These are phyloP conservation scores for Umbelopsis sp. DNA, from an alignment of 371 early-diverging fungal species.

Conservation along the genomic window DNA sequence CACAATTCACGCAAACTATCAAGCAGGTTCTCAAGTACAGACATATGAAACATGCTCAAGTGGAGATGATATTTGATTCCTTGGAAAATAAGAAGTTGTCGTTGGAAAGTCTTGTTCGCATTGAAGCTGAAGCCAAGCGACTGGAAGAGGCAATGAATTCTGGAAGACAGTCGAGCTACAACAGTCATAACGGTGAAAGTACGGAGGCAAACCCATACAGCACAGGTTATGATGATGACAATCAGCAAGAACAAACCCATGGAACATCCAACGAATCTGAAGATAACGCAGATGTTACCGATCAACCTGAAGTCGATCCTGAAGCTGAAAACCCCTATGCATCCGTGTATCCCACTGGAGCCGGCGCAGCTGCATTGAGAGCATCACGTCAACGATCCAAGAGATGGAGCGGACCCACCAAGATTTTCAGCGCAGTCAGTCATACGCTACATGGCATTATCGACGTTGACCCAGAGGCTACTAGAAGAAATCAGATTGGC, in stretches of 20 bases:
- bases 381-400: conserved; percentile 36
- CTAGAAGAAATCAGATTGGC: conserved; percentile 87
- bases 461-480: conserved; percentile 93
- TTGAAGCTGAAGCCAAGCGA: conserved; percentile 86
- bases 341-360: conserved; percentile 34
- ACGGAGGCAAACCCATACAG: not conserved
- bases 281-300: conserved; percentile 25
- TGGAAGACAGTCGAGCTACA: conserved; percentile 26
- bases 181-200: not conserved
- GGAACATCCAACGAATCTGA: conserved; percentile 15
- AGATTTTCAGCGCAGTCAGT: conserved; percentile 67
- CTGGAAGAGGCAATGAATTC: conserved; percentile 77
- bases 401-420: conserved; percentile 50
- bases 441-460: conserved; percentile 86
- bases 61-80: conserved; percentile 76
- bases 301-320: conserved; percentile 18
- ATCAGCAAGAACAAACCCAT: not conserved
- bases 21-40: conserved; percentile 84
- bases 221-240: not conserved
- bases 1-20: conserved; percentile 84
- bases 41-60: conserved; percentile 84
- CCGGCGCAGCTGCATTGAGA: conserved; percentile 38
- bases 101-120: conserved; percentile 69
- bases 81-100: conserved; percentile 70
- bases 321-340: conserved; percentile 31